These are phyloP conservation scores for Aciculoconidium aculeatum DNA, from an alignment of 805 yeast species.

Conservation along the genomic window DNA sequence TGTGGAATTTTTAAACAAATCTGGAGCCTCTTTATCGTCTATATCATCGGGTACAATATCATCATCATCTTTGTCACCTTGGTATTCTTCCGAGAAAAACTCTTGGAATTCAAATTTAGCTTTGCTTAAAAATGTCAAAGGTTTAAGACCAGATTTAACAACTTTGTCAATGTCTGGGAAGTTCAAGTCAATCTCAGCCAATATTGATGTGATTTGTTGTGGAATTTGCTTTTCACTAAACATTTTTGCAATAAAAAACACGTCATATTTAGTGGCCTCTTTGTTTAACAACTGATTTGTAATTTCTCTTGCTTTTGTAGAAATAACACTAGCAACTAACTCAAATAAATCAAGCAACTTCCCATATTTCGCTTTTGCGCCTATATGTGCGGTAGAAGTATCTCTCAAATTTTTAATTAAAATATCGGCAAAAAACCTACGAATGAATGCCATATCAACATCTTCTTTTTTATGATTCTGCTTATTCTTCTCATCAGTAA, in stretches of 20 bases:
- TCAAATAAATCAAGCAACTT: constrained; percentile 51
- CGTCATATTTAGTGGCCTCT: constrained; percentile 50
- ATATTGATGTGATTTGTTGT: constrained; percentile 47
- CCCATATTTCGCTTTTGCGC: constrained; percentile 46
- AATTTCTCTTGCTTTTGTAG: constrained; percentile 35
- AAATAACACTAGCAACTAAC: constrained; percentile 40
- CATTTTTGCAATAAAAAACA: constrained; percentile 55
- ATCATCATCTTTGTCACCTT: constrained; percentile 47
- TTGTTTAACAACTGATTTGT: constrained; percentile 42
- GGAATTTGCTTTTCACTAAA: constrained; percentile 66
- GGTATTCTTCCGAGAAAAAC: constrained; percentile 44
- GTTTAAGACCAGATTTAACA: constrained; percentile 52
- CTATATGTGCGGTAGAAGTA: constrained; percentile 27
- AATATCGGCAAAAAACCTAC: constrained; percentile 69
- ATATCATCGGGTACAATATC: constrained; percentile 39
- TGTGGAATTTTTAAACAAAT: constrained; percentile 81
- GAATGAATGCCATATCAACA: constrained; percentile 63
- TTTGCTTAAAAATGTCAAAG: constrained; percentile 52
- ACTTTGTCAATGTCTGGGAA: constrained; percentile 60
- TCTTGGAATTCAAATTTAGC: constrained; percentile 54
- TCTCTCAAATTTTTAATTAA: constrained; percentile 59
- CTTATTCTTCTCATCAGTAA: constrained; percentile 42
- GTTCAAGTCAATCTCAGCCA: constrained; percentile 68
- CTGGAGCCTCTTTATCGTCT: constrained; percentile 73
- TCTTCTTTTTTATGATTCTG: constrained; percentile 50